Evolutionary conservation across 371 early-diverging fungal species (phyloP).

Genomic region (Apophysomyces sp.): DNA sequence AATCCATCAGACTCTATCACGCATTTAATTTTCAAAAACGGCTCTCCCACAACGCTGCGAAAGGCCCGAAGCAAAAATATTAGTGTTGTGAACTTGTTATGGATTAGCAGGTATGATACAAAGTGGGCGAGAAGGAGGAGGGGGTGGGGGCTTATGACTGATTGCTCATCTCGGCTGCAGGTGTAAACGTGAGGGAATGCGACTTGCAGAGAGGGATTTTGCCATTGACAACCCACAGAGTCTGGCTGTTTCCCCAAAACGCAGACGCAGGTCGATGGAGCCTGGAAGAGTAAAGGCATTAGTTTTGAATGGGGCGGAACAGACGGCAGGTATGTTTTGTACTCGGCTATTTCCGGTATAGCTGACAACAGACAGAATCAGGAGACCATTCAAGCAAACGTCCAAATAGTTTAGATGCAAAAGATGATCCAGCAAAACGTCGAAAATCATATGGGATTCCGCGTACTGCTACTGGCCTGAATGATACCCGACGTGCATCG

Average conservation of each 20-base stretch:
- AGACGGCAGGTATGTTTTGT: conserved; percentile 11
- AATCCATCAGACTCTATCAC: conserved; percentile 38
- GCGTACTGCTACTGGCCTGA: background rate
- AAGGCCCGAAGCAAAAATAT: conserved; percentile 34
- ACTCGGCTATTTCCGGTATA: background rate
- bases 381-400: background rate
- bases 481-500: conserved; percentile 26
- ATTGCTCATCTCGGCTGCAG: background rate
- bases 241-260: conserved; percentile 22
- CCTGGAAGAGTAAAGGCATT: conserved; percentile 42
- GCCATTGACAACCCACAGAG: conserved; percentile 34
- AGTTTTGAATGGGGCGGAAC: conserved; percentile 3
- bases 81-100: conserved; percentile 36
- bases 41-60: conserved; percentile 37
- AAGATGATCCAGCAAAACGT: background rate
- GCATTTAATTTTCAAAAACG: conserved; percentile 49
- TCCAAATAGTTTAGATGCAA: background rate
- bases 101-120: conserved; percentile 33
- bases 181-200: conserved; percentile 35
- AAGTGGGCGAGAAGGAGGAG: background rate
- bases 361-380: background rate
- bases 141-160: background rate
- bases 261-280: conserved; percentile 47
- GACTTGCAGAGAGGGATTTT: conserved; percentile 37
- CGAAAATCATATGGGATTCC: background rate